phyloP scores from a whole-genome alignment of 495 filamentous ascomycete genomes.

The Penicillium antarcticum region DNA sequence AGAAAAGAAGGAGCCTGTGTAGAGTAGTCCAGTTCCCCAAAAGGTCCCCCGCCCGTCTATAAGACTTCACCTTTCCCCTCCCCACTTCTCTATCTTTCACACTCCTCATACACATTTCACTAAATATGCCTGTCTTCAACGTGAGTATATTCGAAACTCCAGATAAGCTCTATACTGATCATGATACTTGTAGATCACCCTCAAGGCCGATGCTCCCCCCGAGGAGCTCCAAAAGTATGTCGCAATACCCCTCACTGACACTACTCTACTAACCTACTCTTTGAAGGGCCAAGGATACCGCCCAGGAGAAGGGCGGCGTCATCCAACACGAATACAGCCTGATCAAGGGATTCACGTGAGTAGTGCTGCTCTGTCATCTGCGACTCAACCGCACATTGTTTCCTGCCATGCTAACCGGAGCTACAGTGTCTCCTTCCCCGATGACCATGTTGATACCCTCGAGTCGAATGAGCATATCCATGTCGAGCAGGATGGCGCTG shows the following conservation, averaged over 20 bases:
- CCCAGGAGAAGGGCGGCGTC: slow-evolving; percentile 67
- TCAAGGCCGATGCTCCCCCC: slow-evolving; percentile 60
- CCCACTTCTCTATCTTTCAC: not conserved
- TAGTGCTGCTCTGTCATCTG: not conserved
- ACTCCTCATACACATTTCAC: not conserved
- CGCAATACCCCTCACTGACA: not conserved
- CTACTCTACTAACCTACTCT: slow-evolving; percentile 4
- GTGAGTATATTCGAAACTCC: slow-evolving; percentile 39
- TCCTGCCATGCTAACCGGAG: slow-evolving; percentile 10
- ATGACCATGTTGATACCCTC: slow-evolving; percentile 59
- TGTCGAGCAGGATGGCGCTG: slow-evolving; percentile 70
- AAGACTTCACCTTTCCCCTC: not conserved
- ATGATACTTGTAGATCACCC: slow-evolving; percentile 61
- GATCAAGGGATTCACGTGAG: slow-evolving; percentile 91
- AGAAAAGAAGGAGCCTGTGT: not conserved
- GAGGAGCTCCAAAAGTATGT: slow-evolving; percentile 63
- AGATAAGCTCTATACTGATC: slow-evolving; percentile 8
- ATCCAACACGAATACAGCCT: slow-evolving; percentile 80
- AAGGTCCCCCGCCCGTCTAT: not conserved
- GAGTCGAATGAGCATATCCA: slow-evolving; percentile 65
- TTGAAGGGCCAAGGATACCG: slow-evolving; percentile 68
- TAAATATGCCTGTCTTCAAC: slow-evolving; percentile 69
- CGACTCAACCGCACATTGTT: not conserved
- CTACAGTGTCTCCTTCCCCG: slow-evolving; percentile 69
- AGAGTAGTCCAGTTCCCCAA: not conserved